Evolutionary conservation across 1,284 basidiomycete genomes (phyloP).

Genomic region (Pseudozyma pruni): DNA sequence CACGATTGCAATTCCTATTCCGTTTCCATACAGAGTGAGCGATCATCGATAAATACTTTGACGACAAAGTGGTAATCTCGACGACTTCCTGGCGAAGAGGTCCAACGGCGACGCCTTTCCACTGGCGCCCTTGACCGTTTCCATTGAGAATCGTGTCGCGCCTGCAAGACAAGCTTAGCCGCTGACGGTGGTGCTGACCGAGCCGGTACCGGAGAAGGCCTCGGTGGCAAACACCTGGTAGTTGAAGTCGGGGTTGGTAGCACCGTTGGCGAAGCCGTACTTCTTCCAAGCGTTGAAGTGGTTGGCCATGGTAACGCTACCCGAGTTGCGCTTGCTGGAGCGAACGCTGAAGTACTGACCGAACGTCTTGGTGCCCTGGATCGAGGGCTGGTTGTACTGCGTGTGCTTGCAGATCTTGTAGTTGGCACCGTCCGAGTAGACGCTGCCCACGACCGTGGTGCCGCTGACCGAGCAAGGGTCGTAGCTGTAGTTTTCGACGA

Average conservation of each 20-base stretch:
- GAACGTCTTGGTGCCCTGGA: slow-evolving; percentile 44
- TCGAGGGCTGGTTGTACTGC: slow-evolving; percentile 40
- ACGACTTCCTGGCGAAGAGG: too few species aligned
- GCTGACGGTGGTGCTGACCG: slow-evolving; percentile 15
- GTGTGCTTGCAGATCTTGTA: slow-evolving; percentile 47
- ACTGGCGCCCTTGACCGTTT: too few species aligned
- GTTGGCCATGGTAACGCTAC: slow-evolving; percentile 24
- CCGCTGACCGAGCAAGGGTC: slow-evolving; percentile 26
- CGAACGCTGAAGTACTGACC: slow-evolving; percentile 34
- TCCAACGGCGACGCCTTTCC: too few species aligned
- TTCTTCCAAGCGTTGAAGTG: slow-evolving; percentile 43
- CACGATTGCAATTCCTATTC: too few species aligned
- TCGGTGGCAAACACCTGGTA: slow-evolving; percentile 48
- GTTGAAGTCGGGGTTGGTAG: slow-evolving; percentile 29
- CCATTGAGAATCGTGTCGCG: too few species aligned
- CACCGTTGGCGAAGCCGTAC: slow-evolving; percentile 33
- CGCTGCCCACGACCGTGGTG: slow-evolving; percentile 14
- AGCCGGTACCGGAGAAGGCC: slow-evolving; percentile 26
- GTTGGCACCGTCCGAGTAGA: slow-evolving; percentile 27
- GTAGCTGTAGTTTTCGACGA: slow-evolving; percentile 40
- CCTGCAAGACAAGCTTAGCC: too few species aligned
- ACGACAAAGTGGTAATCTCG: too few species aligned
- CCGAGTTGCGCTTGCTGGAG: slow-evolving; percentile 27
- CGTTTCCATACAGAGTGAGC: too few species aligned
- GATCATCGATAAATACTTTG: too few species aligned